These are phyloP conservation scores for Guyanaporus albipodus DNA, from an alignment of 768 basidiomycete species.

Conservation along the genomic window DNA sequence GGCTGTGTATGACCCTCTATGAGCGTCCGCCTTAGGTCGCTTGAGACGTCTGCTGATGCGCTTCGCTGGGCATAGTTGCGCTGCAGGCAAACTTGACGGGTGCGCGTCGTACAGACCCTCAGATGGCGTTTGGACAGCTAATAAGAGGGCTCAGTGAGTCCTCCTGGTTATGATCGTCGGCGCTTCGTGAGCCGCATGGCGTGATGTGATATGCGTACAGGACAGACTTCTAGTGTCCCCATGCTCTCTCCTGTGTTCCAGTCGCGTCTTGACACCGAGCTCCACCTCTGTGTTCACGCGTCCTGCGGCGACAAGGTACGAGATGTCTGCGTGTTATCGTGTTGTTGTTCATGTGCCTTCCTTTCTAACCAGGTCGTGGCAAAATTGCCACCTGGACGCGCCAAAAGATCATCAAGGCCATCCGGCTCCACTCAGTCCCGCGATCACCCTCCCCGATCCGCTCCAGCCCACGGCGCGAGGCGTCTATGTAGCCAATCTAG, in stretches of 20 bases:
- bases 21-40: background rate
- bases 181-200: no score
- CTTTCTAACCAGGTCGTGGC: no score
- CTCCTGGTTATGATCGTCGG: no score
- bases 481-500: no score
- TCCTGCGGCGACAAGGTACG: conserved; percentile 12
- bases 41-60: background rate
- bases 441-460: no score
- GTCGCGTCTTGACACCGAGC: conserved; percentile 12
- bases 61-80: background rate
- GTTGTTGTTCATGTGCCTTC: no score
- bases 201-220: background rate
- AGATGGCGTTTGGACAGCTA: conserved; percentile 21
- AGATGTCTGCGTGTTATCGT: no score
- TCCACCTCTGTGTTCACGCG: conserved; percentile 11
- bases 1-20: background rate
- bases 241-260: conserved; percentile 23
- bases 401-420: no score
- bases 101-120: conserved; percentile 9
- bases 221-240: conserved; percentile 22
- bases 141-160: conserved; percentile 21
- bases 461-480: no score
- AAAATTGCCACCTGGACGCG: no score
- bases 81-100: conserved; percentile 2
- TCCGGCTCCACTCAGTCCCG: no score